Conservation (phyloP, 495 filamentous ascomycete genomes). For the Xylaria sp. region DNA sequence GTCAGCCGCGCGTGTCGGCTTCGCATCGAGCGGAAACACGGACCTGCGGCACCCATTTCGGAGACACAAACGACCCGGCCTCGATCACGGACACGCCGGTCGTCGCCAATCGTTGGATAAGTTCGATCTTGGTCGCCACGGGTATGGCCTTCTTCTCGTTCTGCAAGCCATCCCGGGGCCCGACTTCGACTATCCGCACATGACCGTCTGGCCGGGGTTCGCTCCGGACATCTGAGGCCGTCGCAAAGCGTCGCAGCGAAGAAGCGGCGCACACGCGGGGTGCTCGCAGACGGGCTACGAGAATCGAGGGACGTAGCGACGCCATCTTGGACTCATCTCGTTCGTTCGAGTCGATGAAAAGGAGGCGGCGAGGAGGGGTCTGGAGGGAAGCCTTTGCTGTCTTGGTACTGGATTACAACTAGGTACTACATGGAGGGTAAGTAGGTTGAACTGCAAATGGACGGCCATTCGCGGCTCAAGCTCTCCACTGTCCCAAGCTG, state of each 20-base stretch:
- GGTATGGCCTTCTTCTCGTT: constrained; percentile 89
- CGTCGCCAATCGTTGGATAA: constrained; percentile 80
- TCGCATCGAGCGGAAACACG: constrained; percentile 24
- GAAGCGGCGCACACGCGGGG: constrained; percentile 24
- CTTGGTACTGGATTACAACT: neutral
- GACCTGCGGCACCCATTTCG: constrained; percentile 98
- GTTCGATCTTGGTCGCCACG: constrained; percentile 81
- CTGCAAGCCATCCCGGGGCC: constrained; percentile 92
- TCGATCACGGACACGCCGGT: constrained; percentile 90
- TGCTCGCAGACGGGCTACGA: constrained; percentile 31
- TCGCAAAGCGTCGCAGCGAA: constrained; percentile 45
- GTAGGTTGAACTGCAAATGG: neutral
- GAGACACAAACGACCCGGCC: constrained; percentile 92
- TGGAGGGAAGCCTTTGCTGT: neutral
- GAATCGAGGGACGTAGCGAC: constrained; percentile 37
- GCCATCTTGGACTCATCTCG: constrained; percentile 42
- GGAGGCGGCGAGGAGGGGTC: neutral
- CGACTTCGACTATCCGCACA: constrained; percentile 86
- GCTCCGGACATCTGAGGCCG: constrained; percentile 42
- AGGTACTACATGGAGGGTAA: neutral
- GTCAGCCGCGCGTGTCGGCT: constrained; percentile 18
- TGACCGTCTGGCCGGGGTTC: constrained; percentile 51
- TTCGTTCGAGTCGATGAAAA: constrained; percentile 1
- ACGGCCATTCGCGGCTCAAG: constrained; percentile 26
- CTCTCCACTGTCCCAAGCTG: constrained; percentile 10